Evolutionary conservation across 192 early-diverging fungal species (phyloP).

Genomic region (Gigaspora rosea): DNA sequence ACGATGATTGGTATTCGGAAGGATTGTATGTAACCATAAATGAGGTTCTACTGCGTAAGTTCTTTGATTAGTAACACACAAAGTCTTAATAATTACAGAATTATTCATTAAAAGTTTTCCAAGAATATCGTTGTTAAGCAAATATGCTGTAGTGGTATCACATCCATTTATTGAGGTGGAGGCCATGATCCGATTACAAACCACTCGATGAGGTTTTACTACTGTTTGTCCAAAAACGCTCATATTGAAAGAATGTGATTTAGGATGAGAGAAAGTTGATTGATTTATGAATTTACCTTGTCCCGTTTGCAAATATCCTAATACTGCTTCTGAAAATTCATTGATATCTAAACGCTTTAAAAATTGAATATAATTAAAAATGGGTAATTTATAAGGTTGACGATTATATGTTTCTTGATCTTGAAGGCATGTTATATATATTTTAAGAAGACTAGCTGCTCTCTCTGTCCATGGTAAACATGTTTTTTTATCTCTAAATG

Average conservation of each 20-base stretch:
- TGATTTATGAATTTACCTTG: not conserved
- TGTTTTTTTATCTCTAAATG: not conserved
- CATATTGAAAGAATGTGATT: not conserved
- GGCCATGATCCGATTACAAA: not conserved
- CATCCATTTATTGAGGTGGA: not conserved
- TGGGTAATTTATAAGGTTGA: not conserved
- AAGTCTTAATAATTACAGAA: not conserved
- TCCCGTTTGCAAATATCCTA: not conserved
- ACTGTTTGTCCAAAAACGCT: not conserved
- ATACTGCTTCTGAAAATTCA: not conserved
- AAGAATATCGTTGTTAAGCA: not conserved
- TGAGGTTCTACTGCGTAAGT: not conserved
- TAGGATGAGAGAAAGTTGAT: not conserved
- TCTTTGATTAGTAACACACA: not conserved
- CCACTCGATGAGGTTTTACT: not conserved
- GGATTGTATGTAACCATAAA: not conserved
- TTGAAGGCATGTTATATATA: not conserved
- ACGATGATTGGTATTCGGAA: not conserved
- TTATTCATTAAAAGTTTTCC: not conserved
- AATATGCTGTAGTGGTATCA: not conserved
- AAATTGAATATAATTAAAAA: constrained; percentile 6
- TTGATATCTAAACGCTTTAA: not conserved
- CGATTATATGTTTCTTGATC: not conserved
- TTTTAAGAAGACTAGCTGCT: not conserved
- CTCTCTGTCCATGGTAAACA: not conserved